A percentile compares a stretch with the other conserved stretches of the same genome.
Conservation (phyloP, 306 rosid species). For the Casuarina cunninghamiana region DNA sequence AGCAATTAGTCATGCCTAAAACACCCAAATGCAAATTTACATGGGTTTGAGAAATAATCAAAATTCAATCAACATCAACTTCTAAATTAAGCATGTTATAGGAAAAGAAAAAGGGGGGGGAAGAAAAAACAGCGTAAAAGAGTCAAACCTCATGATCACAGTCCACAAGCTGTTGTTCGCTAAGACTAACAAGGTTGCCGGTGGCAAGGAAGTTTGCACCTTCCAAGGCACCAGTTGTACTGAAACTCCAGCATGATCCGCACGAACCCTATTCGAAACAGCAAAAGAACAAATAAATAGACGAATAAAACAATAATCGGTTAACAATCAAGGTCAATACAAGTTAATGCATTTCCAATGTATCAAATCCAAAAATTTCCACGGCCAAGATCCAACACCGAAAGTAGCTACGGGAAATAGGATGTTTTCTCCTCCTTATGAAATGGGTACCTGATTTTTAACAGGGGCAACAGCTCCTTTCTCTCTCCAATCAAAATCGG, state of each 20-base stretch:
- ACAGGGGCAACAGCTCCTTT: conserved; percentile 73
- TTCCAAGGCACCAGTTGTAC: conserved; percentile 91
- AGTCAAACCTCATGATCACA: conserved; percentile 88
- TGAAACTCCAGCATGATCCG: conserved; percentile 99
- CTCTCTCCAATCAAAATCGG: conserved; percentile 93
- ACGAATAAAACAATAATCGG: neutral
- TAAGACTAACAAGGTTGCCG: conserved; percentile 82
- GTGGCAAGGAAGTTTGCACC: conserved; percentile 90
- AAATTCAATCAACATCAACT: neutral
- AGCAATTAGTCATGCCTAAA: neutral
- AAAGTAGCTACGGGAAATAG: neutral
- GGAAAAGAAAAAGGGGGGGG: neutral
- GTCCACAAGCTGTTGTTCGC: conserved; percentile 97
- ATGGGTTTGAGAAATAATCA: neutral
- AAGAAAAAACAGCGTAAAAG: too few relatives aligned
- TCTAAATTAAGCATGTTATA: neutral
- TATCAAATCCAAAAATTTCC: neutral
- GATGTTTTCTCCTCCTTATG: too few relatives aligned
- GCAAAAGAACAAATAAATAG: conserved; percentile 3
- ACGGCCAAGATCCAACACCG: neutral
- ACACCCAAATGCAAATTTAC: neutral
- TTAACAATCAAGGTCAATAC: neutral
- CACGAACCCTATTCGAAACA: conserved; percentile 69
- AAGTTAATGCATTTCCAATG: neutral
- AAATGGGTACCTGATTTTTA: conserved; percentile 69